phyloP scores from a whole-genome alignment of 2,329 filamentous ascomycete species.

The Pyricularia grisea region DNA sequence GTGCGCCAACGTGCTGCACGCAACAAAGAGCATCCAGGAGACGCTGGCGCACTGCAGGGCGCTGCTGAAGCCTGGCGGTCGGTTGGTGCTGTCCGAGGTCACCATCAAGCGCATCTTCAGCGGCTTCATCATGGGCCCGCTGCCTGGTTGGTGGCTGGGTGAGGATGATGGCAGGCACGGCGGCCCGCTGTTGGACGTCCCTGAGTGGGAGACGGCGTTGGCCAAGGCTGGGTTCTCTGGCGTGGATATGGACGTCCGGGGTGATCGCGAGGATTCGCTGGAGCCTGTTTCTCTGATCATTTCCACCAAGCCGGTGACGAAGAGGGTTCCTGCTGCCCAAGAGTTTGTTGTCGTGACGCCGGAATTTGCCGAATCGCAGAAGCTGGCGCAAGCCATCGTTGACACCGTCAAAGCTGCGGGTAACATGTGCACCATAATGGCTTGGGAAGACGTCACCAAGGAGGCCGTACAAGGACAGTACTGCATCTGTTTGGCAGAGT shows the following conservation, averaged over 20 bases:
- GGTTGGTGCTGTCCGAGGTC: conserved; percentile 13
- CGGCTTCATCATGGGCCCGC: conserved; percentile 17
- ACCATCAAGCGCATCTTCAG: conserved; percentile 6
- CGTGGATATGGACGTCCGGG: background rate
- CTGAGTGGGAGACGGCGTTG: background rate
- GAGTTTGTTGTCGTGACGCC: too few relatives aligned
- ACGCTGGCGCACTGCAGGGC: conserved; percentile 12
- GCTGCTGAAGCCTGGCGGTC: conserved; percentile 18
- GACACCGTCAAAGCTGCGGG: too few relatives aligned
- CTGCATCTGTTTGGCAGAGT: too few relatives aligned
- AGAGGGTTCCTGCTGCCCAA: background rate
- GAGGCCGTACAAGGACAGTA: too few relatives aligned
- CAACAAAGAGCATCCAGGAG: conserved; percentile 15
- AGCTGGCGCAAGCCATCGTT: too few relatives aligned
- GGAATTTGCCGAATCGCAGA: too few relatives aligned
- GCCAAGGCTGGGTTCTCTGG: background rate
- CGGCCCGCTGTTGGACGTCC: background rate
- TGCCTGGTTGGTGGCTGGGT: conserved; percentile 23
- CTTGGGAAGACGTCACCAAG: too few relatives aligned
- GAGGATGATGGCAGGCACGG: background rate
- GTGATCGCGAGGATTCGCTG: background rate
- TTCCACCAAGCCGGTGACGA: background rate
- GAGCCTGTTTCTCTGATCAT: background rate
- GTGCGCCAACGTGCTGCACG: conserved; percentile 20
- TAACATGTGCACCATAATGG: too few relatives aligned